Evolutionary conservation across 2,329 filamentous ascomycete species (phyloP), one percentile per base, ranked within the genome.

Genomic region (Ophiostoma quercus): DNA sequence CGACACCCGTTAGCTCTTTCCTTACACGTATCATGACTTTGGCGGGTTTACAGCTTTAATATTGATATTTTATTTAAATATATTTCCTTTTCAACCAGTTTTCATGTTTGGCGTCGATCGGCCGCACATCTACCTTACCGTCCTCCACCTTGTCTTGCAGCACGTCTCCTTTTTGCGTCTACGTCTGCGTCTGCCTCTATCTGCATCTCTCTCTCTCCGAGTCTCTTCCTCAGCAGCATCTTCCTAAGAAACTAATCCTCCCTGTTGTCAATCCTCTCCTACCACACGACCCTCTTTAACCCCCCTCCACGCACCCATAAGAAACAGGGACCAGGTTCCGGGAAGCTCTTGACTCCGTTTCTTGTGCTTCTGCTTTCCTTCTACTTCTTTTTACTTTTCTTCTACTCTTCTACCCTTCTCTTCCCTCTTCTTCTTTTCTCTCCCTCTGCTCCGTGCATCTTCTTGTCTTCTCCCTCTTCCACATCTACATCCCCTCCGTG

Each of bases 101-200:
- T 65, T 63, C 63, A n/a, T 69, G 41, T 51, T 63, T 70, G 65
- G 66, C 41, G 57, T 43, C 43, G 66, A 70, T 68, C 51, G 63
- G 51, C 69, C 54, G 41, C 41, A 57, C 43, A 43, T 60, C 63
- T 12, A 66, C 63, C 63, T 41, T 22, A 66, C 63, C 37, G 19
- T 22, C 34, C 63, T 41, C 34, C 29, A 41, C 22, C 34, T 25
- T 66, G 63, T 41, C 63, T 66, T 29, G 34, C 8, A 11, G 37
- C 34, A 32, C 14, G 16, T 43, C 63, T 63, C 29, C 34, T 65
- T 39, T 65, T 65, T 34, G 9, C 57, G 43, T 47, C 16, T 19
- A 47, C 19, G 43, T 62, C 32, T 62, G 22, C 66, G 47, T 43
- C 57, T 67, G 11, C 62, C 32, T 66, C 22, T 34, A 19, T 39